phyloP scores from a whole-genome alignment of 768 basidiomycete genomes.

The Xerocomellus chrysenteron region DNA sequence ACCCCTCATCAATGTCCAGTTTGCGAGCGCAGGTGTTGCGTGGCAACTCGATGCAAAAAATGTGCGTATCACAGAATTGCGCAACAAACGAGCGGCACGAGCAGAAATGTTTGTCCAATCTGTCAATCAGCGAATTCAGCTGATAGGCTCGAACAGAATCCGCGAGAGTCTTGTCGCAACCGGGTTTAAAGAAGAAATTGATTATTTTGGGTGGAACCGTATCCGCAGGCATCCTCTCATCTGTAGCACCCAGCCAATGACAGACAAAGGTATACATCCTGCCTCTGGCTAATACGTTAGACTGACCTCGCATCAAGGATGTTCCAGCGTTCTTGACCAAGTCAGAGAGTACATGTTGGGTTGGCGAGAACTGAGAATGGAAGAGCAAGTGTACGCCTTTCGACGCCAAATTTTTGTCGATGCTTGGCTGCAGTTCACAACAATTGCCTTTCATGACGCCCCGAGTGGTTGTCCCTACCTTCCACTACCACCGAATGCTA shows the following conservation, averaged over 20 bases:
- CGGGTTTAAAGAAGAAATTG: slow-evolving; percentile 29
- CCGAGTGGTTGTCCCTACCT: slow-evolving; percentile 18
- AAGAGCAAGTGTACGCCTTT: slow-evolving; percentile 27
- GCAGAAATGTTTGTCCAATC: slow-evolving; percentile 25
- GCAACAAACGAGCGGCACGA: slow-evolving; percentile 24
- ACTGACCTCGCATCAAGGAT: slow-evolving; percentile 19
- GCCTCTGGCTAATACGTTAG: neutral
- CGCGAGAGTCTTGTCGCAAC: slow-evolving; percentile 12
- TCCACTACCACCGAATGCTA: slow-evolving; percentile 29
- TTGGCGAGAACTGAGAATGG: slow-evolving; percentile 32
- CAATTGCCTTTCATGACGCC: slow-evolving; percentile 10
- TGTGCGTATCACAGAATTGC: slow-evolving; percentile 19
- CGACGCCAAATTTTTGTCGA: slow-evolving; percentile 29
- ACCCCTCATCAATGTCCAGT: slow-evolving; percentile 22
- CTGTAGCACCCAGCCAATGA: slow-evolving; percentile 22
- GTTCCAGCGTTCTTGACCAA: slow-evolving; percentile 15
- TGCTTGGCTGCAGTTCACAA: slow-evolving; percentile 25
- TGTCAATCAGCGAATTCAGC: neutral
- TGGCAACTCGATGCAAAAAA: slow-evolving; percentile 25
- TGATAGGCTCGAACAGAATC: slow-evolving; percentile 19
- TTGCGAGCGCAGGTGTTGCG: slow-evolving; percentile 23
- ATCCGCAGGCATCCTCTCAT: slow-evolving; percentile 31
- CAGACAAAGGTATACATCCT: slow-evolving; percentile 19
- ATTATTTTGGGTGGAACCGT: slow-evolving; percentile 33
- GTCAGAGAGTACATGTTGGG: slow-evolving; percentile 27